Base-by-base conservation (phyloP, 2,329 filamentous ascomycete species). In the Ploettnerulaceae sp. region DNA sequence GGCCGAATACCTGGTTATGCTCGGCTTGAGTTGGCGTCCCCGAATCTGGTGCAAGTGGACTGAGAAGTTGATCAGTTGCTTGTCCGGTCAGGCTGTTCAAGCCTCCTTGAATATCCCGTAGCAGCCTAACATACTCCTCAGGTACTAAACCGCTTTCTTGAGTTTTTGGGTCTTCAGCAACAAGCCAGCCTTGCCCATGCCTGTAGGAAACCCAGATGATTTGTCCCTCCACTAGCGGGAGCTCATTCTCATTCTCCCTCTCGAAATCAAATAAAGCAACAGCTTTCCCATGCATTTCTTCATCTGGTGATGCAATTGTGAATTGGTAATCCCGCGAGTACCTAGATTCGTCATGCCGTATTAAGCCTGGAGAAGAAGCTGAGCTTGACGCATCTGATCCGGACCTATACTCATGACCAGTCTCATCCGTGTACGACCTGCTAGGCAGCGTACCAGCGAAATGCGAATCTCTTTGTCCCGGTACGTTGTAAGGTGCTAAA, bases 261-360 rank as follows among this genome's bases (percentile, higher is more conserved):
- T 83, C 83, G 68, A 98, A 98, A 64, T 96, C 90, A 64, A 95
- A 98, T 17, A 98, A 73, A 5, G 93, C 93, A 21, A 98, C 88
- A 8, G 89, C 90, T 64, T 95, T 95, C 38, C 93, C 93, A 62
- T 96, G 90, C 79, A 96, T 96, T 66, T 97, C 89, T 68, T 97
- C 91, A 65, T 97, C 93, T 4, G 90, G 89, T 11, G 88, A 94
- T 12, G 88, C 91, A 58, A 95, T 95, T 14, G 89, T 94, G 65
- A 96, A 95, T 59, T 94, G 87, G 65, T 95, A 96, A 66, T 95
- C 88, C 56, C 86, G 81, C 35, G 89, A 94, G 67, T 90, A 95
- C 59, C 89, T 80, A 45, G 83, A 87, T 63, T 88, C 77, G 61
- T 89, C 83, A 57, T 80, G 77, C 48, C 76, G 71, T 47, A 69